Evolutionary conservation across 2,329 filamentous ascomycete genomes (phyloP).

Genomic region (Plenodomus tracheiphilus): DNA sequence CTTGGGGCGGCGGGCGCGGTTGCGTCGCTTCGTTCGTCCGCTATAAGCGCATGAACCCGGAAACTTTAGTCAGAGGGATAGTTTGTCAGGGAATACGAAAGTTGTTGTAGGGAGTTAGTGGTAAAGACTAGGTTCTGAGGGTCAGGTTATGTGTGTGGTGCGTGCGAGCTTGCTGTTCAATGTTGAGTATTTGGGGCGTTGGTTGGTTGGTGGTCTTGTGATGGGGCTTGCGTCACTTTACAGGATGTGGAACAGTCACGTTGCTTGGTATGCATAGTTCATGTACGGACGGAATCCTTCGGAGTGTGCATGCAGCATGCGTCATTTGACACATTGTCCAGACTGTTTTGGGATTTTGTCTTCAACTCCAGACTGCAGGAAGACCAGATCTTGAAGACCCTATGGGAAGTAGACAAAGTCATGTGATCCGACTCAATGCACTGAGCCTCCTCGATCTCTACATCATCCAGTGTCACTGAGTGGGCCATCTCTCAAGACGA

Average conservation of each 20-base stretch:
- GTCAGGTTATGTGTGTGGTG: neutral
- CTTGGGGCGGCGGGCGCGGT: slow-evolving; percentile 24
- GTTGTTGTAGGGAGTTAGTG: neutral
- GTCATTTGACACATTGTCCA: neutral
- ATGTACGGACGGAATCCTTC: neutral
- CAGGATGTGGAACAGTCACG: neutral
- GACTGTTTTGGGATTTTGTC: neutral
- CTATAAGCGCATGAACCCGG: neutral
- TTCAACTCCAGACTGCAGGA: neutral
- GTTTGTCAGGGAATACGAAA: neutral
- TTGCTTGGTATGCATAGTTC: slow-evolving; percentile 1
- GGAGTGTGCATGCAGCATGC: neutral
- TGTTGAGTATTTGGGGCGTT: neutral
- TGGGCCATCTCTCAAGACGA: neutral
- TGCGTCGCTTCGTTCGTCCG: slow-evolving; percentile 2
- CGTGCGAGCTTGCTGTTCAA: neutral
- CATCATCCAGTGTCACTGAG: neutral
- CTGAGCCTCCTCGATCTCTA: too few species aligned
- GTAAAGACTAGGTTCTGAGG: neutral
- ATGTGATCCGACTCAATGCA: neutral
- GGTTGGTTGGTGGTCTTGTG: slow-evolving; percentile 1
- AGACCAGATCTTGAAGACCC: too few species aligned
- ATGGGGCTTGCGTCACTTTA: slow-evolving; percentile 5
- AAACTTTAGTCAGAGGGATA: neutral
- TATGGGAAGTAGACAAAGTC: too few species aligned